Evolutionary conservation across 2,329 filamentous ascomycete species (phyloP).

Genomic region (Aspergillus proliferans): DNA sequence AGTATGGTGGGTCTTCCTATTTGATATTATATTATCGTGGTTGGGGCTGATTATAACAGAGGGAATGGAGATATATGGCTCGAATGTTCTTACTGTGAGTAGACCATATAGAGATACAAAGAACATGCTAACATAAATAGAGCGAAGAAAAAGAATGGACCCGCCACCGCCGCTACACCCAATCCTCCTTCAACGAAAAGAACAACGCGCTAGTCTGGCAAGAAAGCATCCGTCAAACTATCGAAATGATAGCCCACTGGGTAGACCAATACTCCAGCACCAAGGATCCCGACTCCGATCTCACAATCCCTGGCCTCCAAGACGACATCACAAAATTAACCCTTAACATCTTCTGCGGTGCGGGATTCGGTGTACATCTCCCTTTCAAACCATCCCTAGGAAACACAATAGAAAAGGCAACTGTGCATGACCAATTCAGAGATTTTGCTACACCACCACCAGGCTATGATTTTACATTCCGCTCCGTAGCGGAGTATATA

Average conservation of each 20-base stretch:
- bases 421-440: constrained; percentile 14
- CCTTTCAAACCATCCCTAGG: constrained; percentile 11
- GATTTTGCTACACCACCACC: constrained; percentile 8
- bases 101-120: not conserved
- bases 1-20: constrained; percentile 7
- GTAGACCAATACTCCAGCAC: constrained; percentile 3
- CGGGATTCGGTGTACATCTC: constrained; percentile 28
- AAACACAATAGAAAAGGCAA: constrained; percentile 10
- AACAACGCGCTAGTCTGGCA: constrained; percentile 37
- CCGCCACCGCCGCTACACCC: constrained; percentile 39
- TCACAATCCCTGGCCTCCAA: constrained; percentile 14
- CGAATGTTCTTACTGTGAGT: constrained; percentile 27
- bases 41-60: constrained; percentile 3
- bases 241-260: constrained; percentile 26
- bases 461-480: constrained; percentile 18
- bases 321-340: constrained; percentile 31
- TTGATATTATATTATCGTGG: not conserved
- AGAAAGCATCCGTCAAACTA: constrained; percentile 27
- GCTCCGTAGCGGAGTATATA: constrained; percentile 21
- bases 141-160: constrained; percentile 33
- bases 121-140: constrained; percentile 5
- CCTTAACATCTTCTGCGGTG: constrained; percentile 33
- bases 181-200: constrained; percentile 40
- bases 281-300: not conserved
- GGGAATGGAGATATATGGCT: constrained; percentile 25